These are phyloP conservation scores for Jacaranda mimosifolia DNA, from an alignment of 257 asterid species.

Conservation along the genomic window DNA sequence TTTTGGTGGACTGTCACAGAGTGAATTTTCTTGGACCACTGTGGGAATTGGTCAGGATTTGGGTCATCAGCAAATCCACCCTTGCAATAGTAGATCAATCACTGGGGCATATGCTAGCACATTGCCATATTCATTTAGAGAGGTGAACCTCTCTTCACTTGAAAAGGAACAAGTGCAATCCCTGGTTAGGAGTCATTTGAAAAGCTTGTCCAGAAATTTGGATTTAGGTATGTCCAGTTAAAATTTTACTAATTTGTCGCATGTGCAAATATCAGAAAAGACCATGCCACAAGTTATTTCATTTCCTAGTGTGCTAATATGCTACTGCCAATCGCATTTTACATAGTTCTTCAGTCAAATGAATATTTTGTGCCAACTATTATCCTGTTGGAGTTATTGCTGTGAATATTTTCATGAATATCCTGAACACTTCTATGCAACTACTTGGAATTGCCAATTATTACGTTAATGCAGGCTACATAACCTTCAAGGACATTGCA, in stretches of 20 bases:
- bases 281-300: no score
- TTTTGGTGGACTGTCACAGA: conserved; percentile 47
- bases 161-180: conserved; percentile 47
- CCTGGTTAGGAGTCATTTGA: conserved; percentile 42
- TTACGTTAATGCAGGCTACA: conserved; percentile 56
- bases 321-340: no score
- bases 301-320: no score
- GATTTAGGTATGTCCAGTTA: no score
- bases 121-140: conserved; percentile 58
- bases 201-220: conserved; percentile 10
- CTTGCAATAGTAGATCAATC: conserved; percentile 58
- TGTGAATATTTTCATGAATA: background rate
- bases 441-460: background rate
- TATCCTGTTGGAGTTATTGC: no score
- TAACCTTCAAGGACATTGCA: conserved; percentile 63
- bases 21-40: conserved; percentile 54
- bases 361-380: no score
- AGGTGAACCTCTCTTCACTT: conserved; percentile 58
- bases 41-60: conserved; percentile 48
- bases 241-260: no score
- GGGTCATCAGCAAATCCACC: conserved; percentile 70
- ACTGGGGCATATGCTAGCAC: conserved; percentile 56
- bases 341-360: no score
- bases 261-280: no score
- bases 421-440: background rate